Base-by-base conservation (phyloP, 176 grass and related monocot genomes). In the Pontederia crassipes region DNA sequence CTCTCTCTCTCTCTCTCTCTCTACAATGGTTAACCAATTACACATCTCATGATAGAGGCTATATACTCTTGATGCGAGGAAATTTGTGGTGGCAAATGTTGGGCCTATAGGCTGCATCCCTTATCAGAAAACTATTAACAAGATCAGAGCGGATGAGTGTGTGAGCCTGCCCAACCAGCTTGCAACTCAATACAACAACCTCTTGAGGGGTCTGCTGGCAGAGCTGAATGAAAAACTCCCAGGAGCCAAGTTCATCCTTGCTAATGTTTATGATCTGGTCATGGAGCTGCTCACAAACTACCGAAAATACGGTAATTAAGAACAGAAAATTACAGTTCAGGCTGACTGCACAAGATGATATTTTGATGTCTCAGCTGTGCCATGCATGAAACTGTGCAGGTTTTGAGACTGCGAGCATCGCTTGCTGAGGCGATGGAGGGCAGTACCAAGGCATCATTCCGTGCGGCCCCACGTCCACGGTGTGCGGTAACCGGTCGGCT, bases 41-140 rank as follows among this genome's bases (percentile, higher is more conserved):
- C 46, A 26, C 58, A 13, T 49, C n/a, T 11, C 4, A n/a, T 71
- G 61, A 45, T 68, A 93, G 80, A 81, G 93, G 77, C 47, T 98
- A 9, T 62, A 98, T 79, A 32, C 79, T 28, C 78, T 98, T 10
- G 93, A 69, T 48, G 93, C 93, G 2, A 57, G 84, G 28, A 98
- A 98, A 74, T 82, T 98, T 66, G 84, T 98, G 28, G 68, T 98
- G 52, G 78, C 79, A 5, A 98, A 98, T 56, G 93, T 98, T 4
- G 93, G 93, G 0, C 93, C 93, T 11, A 73, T 98, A 32, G 93
- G 93, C 0, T 98, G 93, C 93, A 98, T 98, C 70, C 93, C 93
- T 12, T 98, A 98, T 69, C 87, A 98, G 75, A 89, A 88, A 78
- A 86, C 93, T 10, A 66, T 98, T 11, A 98, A 98, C 64, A 28